Base-by-base conservation (phyloP, 2,329 filamentous ascomycete species). In the Trichoderma harzianum region DNA sequence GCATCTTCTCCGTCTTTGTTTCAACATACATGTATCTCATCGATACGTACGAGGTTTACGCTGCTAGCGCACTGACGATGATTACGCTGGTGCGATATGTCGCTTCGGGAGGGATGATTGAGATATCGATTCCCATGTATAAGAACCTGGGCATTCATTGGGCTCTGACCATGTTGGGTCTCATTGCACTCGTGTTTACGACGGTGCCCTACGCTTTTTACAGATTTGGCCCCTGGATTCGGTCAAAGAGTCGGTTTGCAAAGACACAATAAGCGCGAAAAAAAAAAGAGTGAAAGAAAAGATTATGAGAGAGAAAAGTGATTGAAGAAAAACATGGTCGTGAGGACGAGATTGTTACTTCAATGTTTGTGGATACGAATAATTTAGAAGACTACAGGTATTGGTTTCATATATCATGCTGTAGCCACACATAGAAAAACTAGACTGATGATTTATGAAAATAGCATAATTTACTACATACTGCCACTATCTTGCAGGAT, bases 161-260 rank as follows among this genome's bases (percentile, higher is more conserved):
- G 78, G 82, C 82, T 5, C 78, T 84, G 77, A 84, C 80, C 12
- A 65, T 82, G 32, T 72, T 84, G 14, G 83, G 81, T 0, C 79
- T 78, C 11, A 65, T 71, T 4, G 51, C 69, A 0, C 32, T 60
- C 7, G 69, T 81, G 3, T 66, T 83, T 62, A 73, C 77, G 0
- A 78, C 79, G 0, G 79, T 78, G 6, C 80, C 81, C 0, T 75
- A 79, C 76, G 65, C 85, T 11, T 81, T 83, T 58, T 80, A 77
- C 72, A 76, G 71, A 21, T 76, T 76, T 62, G 81, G 82, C 0
- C 72, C 88, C 81, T 83, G 84, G 55, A 84, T 86, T 78, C 90
- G 88, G 65, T 83, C 82, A 71, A 86, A 77, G 76, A 88, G 82
- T 53, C 82, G 82, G 85, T 87, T 87, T 34, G 69, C 68, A 5